A percentile compares a stretch with the other conserved stretches of the same genome.
phyloP scores from a whole-genome alignment of 495 filamentous ascomycete species.

The Xylaria curta region DNA sequence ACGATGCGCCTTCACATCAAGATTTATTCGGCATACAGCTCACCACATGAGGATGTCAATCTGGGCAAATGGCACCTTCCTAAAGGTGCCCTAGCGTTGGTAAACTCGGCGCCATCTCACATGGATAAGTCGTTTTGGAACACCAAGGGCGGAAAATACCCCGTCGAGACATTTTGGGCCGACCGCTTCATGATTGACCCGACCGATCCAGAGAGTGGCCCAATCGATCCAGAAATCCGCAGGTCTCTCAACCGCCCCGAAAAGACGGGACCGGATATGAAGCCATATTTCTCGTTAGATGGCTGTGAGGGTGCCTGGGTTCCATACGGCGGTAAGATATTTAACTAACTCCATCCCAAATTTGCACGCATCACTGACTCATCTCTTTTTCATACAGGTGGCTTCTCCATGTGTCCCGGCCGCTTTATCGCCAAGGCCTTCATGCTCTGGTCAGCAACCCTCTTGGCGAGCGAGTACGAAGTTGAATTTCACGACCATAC shows the following conservation, averaged over 20 bases:
- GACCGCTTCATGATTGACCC: constrained; percentile 40
- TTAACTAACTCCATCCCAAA: not conserved
- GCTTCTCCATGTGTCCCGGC: constrained; percentile 17
- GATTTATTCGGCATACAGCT: constrained; percentile 29
- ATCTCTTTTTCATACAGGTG: not conserved
- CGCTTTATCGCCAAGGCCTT: constrained; percentile 24
- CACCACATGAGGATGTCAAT: constrained; percentile 24
- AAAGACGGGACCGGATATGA: constrained; percentile 3
- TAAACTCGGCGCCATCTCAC: constrained; percentile 28
- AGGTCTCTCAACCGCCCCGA: not conserved
- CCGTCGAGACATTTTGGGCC: constrained; percentile 39
- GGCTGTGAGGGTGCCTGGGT: constrained; percentile 23
- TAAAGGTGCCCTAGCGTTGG: constrained; percentile 24
- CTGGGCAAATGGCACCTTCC: constrained; percentile 27
- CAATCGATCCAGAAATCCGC: constrained; percentile 16
- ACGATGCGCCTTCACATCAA: constrained; percentile 38
- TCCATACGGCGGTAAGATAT: constrained; percentile 23
- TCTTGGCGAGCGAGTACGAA: constrained; percentile 18
- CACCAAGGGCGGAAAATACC: constrained; percentile 30
- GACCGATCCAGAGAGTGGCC: constrained; percentile 35
- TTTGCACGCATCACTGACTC: not conserved
- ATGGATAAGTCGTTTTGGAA: constrained; percentile 42
- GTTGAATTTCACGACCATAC: constrained; percentile 6
- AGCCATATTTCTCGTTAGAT: constrained; percentile 21
- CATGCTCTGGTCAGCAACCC: constrained; percentile 9